Evolutionary conservation across 108 stramenopile genomes (phyloP), one percentile per base, ranked within the genome.

Genomic region (Skeletonema grethae): DNA sequence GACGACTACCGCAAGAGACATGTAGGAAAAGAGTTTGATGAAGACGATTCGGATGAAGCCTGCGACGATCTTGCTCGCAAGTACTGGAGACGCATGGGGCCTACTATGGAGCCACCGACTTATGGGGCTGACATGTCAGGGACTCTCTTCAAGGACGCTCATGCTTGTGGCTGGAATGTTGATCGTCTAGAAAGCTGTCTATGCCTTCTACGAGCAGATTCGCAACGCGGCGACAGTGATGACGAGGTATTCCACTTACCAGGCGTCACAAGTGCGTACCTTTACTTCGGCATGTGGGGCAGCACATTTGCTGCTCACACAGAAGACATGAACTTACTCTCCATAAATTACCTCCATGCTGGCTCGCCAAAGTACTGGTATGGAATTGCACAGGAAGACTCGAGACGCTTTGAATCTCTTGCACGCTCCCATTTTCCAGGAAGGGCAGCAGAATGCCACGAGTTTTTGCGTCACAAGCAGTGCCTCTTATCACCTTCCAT

Each of bases 361-460:
- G 99, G 99, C 3, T 91, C 94, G 18, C 97, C 98, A 30, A 99
- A 99, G 74, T 89, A 90, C 72, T 99, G 99, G 99, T 99, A 99
- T 82, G 91, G 91, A 4, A 81, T 99, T 29, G 85, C 91, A 13
- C 82, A 82, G 34, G 84, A 85, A 65, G 86, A 92, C 61, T 84
- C 93, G 5, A 73, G 77, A 58, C 88, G 97, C 20, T 95, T 98
- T 63, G 98, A 90, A 67, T 75, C 83, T 48, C 67, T 97, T 20
- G 91, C 95, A 12, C 80, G 78, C 32, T 84, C 82, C 5, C 86
- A 85, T 58, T 98, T 94, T 63, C 67, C 90, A 69, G 87, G 87
- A 45, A 82, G 67, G 7, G 81, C 76, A 31, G 78, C 59, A n/a
- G 73, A 84, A 7, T 99, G 99, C 72, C 57, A 66, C 2, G 91